Percentiles rank a stretch among this genome's conserved stretches.
These are phyloP conservation scores for Sarocladium kiliense DNA, from an alignment of 2,329 filamentous ascomycete genomes.

Conservation along the genomic window DNA sequence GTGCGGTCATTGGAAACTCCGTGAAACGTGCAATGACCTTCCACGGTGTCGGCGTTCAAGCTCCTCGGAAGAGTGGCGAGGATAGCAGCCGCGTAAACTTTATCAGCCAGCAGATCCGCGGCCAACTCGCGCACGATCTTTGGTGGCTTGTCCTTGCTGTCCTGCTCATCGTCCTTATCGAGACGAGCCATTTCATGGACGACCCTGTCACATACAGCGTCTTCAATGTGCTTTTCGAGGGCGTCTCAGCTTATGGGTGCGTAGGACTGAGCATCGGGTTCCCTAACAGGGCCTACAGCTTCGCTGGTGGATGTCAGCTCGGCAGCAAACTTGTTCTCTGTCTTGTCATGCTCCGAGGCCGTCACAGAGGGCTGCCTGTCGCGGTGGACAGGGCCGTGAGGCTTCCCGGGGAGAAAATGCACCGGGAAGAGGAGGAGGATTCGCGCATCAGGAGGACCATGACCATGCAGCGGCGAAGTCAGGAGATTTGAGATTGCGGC, in stretches of 20 bases:
- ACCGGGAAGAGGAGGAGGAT: slow-evolving; percentile 26
- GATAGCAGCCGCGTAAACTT: slow-evolving; percentile 39
- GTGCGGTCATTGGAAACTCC: slow-evolving; percentile 24
- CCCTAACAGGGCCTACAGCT: slow-evolving; percentile 47
- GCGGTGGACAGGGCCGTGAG: slow-evolving; percentile 49
- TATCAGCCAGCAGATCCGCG: slow-evolving; percentile 53
- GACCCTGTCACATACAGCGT: slow-evolving; percentile 50
- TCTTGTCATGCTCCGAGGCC: slow-evolving; percentile 50
- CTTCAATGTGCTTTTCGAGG: slow-evolving; percentile 57
- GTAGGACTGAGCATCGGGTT: slow-evolving; percentile 57
- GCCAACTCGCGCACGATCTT: slow-evolving; percentile 61
- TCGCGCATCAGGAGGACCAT: slow-evolving; percentile 21
- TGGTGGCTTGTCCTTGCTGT: slow-evolving; percentile 61
- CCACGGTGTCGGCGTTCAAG: slow-evolving; percentile 37
- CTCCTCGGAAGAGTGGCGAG: slow-evolving; percentile 17
- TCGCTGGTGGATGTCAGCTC: slow-evolving; percentile 48
- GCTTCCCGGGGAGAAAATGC: slow-evolving; percentile 30
- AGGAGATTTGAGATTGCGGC: slow-evolving; percentile 10
- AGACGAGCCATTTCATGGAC: slow-evolving; percentile 47
- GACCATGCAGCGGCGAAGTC: slow-evolving; percentile 21
- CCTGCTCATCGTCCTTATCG: slow-evolving; percentile 55
- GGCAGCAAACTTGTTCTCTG: slow-evolving; percentile 54
- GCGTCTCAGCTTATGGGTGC: slow-evolving; percentile 53
- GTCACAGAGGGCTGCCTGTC: slow-evolving; percentile 52
- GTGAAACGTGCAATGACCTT: slow-evolving; percentile 34